phyloP scores from a whole-genome alignment of 2,329 filamentous ascomycete species.

The Emergomyces pasteurianus region DNA sequence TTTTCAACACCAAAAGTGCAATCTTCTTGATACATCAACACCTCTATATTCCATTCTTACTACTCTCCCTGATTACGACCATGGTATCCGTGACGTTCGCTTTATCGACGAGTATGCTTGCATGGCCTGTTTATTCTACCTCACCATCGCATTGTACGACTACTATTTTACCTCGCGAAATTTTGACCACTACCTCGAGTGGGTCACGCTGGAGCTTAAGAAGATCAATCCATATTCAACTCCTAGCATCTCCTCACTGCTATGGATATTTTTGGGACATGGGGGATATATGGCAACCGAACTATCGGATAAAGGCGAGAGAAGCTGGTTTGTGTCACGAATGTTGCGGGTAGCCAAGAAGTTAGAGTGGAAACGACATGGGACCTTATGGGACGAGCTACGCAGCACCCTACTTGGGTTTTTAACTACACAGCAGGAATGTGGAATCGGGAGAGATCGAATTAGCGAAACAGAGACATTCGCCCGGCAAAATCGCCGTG shows the following conservation, averaged over 20 bases:
- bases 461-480: constrained; percentile 14
- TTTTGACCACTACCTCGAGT: constrained; percentile 19
- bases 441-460: constrained; percentile 16
- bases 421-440: constrained; percentile 19
- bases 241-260: constrained; percentile 20
- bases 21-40: constrained; percentile 14
- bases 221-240: constrained; percentile 15
- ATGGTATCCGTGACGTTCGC: constrained; percentile 21
- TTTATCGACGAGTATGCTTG: constrained; percentile 24
- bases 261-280: constrained; percentile 22
- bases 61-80: constrained; percentile 21
- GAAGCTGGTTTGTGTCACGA: constrained; percentile 22
- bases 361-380: constrained; percentile 20
- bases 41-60: constrained; percentile 19
- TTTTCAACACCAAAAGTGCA: background rate
- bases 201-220: constrained; percentile 17
- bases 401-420: constrained; percentile 18
- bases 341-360: constrained; percentile 22
- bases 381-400: constrained; percentile 19
- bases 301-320: constrained; percentile 15
- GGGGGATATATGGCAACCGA: constrained; percentile 17
- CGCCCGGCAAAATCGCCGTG: constrained; percentile 14
- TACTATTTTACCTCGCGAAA: constrained; percentile 16
- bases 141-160: constrained; percentile 19
- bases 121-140: constrained; percentile 21